Evolutionary conservation across 306 rosid genomes (phyloP).

Genomic region (Inga leiocalycina): DNA sequence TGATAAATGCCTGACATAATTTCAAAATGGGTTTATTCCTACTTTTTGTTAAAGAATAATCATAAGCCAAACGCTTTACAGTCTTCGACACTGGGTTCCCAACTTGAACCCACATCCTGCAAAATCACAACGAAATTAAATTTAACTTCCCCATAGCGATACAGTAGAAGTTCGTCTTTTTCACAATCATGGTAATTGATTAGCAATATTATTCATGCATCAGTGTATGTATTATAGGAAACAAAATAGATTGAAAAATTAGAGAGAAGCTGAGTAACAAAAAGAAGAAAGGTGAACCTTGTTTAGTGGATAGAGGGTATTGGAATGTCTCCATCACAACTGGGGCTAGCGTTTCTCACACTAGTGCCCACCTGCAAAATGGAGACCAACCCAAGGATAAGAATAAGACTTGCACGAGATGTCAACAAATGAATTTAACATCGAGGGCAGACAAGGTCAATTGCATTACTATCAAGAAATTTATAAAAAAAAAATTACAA

Average conservation of each 20-base stretch:
- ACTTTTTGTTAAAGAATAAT: constrained; percentile 30
- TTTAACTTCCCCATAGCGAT: not conserved
- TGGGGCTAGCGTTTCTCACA: constrained; percentile 49
- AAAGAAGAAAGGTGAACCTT: constrained; percentile 61
- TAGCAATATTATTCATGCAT: not conserved
- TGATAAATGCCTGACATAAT: constrained; percentile 8
- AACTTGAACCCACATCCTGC: constrained; percentile 36
- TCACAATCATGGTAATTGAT: not conserved
- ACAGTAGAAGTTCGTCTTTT: not conserved
- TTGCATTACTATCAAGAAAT: constrained; percentile 32
- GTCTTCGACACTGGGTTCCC: constrained; percentile 22
- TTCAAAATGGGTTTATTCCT: constrained; percentile 21
- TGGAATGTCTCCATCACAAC: constrained; percentile 54
- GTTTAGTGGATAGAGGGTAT: constrained; percentile 48
- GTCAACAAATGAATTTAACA: constrained; percentile 51
- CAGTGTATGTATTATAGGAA: not conserved
- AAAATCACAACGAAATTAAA: constrained; percentile 10
- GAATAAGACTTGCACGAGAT: constrained; percentile 51
- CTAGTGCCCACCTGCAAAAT: constrained; percentile 63
- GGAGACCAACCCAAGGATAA: constrained; percentile 67
- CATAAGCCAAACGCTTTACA: constrained; percentile 8
- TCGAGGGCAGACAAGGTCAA: constrained; percentile 42
- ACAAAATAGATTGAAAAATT: not conserved
- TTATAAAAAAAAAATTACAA: constrained; percentile 8
- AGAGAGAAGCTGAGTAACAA: constrained; percentile 30